A percentile compares a stretch with the other conserved stretches of the same genome.
phyloP scores from a whole-genome alignment of 1,139 yeast genomes.

The Nakaseomyces sp. region DNA sequence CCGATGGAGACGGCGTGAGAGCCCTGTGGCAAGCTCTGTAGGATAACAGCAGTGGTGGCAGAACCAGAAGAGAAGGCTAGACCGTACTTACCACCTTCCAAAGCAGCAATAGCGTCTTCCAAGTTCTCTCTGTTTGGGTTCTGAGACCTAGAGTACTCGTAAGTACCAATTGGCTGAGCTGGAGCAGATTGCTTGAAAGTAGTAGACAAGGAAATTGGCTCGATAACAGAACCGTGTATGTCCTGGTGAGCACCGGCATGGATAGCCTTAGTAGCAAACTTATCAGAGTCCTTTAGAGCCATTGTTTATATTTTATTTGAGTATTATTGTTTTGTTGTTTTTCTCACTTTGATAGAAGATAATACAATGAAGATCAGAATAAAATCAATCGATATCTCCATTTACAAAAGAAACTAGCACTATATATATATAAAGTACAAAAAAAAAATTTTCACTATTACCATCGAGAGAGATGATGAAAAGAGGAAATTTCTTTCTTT shows the following conservation, averaged over 20 bases:
- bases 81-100: conserved; percentile 71
- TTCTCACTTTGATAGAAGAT: no score
- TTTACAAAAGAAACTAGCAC: no score
- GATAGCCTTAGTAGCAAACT: conserved; percentile 72
- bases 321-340: background rate
- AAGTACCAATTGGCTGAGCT: conserved; percentile 65
- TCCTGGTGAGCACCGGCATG: conserved; percentile 78
- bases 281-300: conserved; percentile 28
- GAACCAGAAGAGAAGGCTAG: conserved; percentile 80
- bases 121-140: conserved; percentile 84
- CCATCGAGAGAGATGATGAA: no score
- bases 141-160: conserved; percentile 80
- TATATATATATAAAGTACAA: no score
- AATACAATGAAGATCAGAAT: no score
- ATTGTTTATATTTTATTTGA: conserved; percentile 11
- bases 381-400: no score
- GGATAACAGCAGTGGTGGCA: conserved; percentile 72
- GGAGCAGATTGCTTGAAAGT: conserved; percentile 79
- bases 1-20: conserved; percentile 74
- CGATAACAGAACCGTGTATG: conserved; percentile 79
- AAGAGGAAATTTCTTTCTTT: no score
- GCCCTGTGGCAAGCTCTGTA: conserved; percentile 65
- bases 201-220: conserved; percentile 76
- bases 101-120: conserved; percentile 70
- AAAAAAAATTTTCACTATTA: no score